Percentiles rank a stretch among this genome's conserved stretches.
phyloP scores from a whole-genome alignment of 148 eudicot genomes.

The Simmondsia chinensis region DNA sequence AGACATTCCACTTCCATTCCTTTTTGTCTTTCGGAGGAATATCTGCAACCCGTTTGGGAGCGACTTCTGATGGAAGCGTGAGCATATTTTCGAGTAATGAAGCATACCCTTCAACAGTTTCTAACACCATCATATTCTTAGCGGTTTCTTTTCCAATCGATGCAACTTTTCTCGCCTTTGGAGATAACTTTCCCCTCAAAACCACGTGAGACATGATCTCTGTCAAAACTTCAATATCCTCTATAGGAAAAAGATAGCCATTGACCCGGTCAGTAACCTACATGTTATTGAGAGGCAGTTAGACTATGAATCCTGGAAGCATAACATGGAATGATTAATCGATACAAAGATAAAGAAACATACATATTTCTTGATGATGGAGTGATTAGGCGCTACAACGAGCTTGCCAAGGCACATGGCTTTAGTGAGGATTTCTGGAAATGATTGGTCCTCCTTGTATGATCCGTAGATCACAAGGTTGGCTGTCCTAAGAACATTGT shows the following conservation, averaged over 20 bases:
- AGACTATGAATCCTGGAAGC: constrained; percentile 10
- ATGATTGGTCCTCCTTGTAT: constrained; percentile 59
- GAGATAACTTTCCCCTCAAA: constrained; percentile 53
- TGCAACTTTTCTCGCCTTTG: constrained; percentile 56
- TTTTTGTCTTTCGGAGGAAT: constrained; percentile 45
- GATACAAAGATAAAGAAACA: too few relatives aligned
- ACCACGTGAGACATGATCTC: constrained; percentile 41
- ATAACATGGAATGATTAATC: too few relatives aligned
- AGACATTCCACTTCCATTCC: constrained; percentile 67
- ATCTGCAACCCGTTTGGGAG: constrained; percentile 39
- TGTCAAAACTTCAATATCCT: constrained; percentile 41
- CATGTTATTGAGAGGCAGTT: constrained; percentile 21
- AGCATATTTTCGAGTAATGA: constrained; percentile 49
- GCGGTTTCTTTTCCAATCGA: constrained; percentile 54
- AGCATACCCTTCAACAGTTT: constrained; percentile 72
- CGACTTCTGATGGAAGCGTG: constrained; percentile 73
- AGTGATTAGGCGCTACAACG: constrained; percentile 62
- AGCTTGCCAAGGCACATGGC: constrained; percentile 88
- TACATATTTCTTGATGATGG: constrained; percentile 71
- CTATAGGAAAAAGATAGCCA: constrained; percentile 75
- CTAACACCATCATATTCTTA: constrained; percentile 57
- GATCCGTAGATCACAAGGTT: constrained; percentile 83
- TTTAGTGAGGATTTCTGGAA: constrained; percentile 66
- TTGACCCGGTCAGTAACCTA: constrained; percentile 87
- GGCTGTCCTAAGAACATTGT: constrained; percentile 37